Evolutionary conservation across 306 rosid genomes (phyloP), one percentile per base, ranked within the genome.

Genomic region (Dicorynia guianensis): DNA sequence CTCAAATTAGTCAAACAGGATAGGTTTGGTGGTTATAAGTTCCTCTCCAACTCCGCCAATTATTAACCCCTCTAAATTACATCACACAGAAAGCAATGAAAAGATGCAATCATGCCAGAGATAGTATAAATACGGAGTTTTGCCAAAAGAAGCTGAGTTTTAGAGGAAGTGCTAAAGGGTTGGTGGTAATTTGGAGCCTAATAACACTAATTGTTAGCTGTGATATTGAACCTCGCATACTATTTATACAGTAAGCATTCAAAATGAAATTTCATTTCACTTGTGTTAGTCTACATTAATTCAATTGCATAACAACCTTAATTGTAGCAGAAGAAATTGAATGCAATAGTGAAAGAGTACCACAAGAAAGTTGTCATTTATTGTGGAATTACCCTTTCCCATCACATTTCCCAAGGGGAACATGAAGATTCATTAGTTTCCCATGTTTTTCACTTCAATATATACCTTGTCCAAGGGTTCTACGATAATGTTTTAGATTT

Each of bases 361-460:
- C 65, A 35, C 55, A 69, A 69, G 18, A 35, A 6, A 44, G 9
- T 63, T 57, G 14, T 64, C 42, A 71, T 72, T 76, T 60, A 43
- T 65, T 25, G 11, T 4, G 7, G 69, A 52, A 71, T 56, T 71
- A 75, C 75, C 77, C 69, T 39, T 61, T 81, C 69, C 71, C 70
- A 66, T 66, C 83, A 65, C 83, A 78, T 70, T 78, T 78, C 79
- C 78, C 79, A 66, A 77, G 52, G 44, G 57, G 61, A 78, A 67
- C 65, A 73, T 42, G 72, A 30, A 12, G 60, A 66, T 30, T 57
- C 69, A 73, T 62, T 17, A 18, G 62, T 35, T 76, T 35, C 77
- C 72, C 57, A 76, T 15, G 65, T 64, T 63, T 58, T 67, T 57
- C 68, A 42, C 47, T 58, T 65, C 35, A 42, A 43, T 34, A 20